Evolutionary conservation across 2,329 filamentous ascomycete species (phyloP), one percentile per base, ranked within the genome.

Genomic region (Phialophora macrospora): DNA sequence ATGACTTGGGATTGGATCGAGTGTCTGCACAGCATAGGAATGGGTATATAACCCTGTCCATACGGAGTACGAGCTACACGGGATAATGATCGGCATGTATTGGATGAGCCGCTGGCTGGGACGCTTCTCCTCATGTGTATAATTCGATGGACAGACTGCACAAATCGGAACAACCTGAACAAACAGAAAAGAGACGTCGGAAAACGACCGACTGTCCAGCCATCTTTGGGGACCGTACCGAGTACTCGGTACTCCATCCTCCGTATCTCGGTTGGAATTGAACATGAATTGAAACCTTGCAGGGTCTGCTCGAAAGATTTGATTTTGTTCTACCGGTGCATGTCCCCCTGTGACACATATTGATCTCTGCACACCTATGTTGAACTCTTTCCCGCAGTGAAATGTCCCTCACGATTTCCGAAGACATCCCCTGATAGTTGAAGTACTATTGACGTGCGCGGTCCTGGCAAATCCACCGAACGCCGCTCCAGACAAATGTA

Each of bases 61-160:
- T 17, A n/a, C 38, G 38, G 38, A 44, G 38, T 8, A 44, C 38
- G 38, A 44, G 38, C 38, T 44, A 44, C 6, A 44, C 38, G 38
- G 38, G 38, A 20, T 44, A 44, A 44, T 44, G 38, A n/a, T 44
- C 6, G 38, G 17, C 38, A n/a, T 44, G 38, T 44, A 48, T 48
- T 30, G 56, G 14, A 59, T 20, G 55, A 38, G 34, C 20, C 41
- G 34, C 38, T 28, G 38, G 38, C 38, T 26, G 55, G 41, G 12
- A 46, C 38, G 14, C 26, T 24, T 58, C 26, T n/a, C 17, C 26
- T 11, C 22, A 44, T 7, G 17, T 58, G 55, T 44, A 28, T 46
- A 48, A 48, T 38, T 22, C 22, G 41, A 60, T 60, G 57, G 44
- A 51, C 46, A 52, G 57, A 60, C 48, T 51, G 57, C 41, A 60